These are phyloP conservation scores for Chondrus crispus DNA, from an alignment of 23 red algal species.

Conservation along the genomic window DNA sequence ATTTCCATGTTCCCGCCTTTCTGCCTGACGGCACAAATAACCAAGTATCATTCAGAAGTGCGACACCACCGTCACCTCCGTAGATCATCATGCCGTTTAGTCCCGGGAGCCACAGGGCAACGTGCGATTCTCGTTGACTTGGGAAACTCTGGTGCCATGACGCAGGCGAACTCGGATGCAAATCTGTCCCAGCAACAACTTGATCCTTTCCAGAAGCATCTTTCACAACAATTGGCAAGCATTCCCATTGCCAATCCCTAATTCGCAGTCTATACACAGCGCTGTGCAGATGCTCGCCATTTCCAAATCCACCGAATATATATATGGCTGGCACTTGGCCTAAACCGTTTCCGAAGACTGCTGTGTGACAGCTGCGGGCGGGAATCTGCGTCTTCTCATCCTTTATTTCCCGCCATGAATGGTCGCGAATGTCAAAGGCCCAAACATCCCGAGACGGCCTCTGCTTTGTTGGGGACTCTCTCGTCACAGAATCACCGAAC, in stretches of 20 bases:
- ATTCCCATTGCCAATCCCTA: constrained; percentile 49
- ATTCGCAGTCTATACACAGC: constrained; percentile 45
- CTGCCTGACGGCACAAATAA: constrained; percentile 16
- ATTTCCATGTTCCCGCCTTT: constrained; percentile 25
- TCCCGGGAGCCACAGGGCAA: constrained; percentile 37
- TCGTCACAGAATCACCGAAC: constrained; percentile 29
- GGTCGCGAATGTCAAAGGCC: constrained; percentile 43
- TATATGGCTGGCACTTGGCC: constrained; percentile 46
- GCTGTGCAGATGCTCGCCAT: background rate
- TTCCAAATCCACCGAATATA: constrained; percentile 42
- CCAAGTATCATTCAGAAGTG: constrained; percentile 43
- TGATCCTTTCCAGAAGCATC: background rate
- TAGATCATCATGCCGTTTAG: constrained; percentile 48
- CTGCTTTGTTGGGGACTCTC: background rate
- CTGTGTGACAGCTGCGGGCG: constrained; percentile 18
- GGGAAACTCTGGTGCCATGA: too few relatives aligned
- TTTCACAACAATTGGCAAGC: background rate
- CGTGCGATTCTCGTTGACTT: constrained; percentile 47
- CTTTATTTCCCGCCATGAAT: constrained; percentile 16
- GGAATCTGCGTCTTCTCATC: background rate
- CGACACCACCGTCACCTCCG: constrained; percentile 32
- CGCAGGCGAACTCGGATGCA: too few relatives aligned
- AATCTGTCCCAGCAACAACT: background rate
- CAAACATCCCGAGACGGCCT: constrained; percentile 30
- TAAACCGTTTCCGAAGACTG: constrained; percentile 33